Conservation (phyloP, 2,329 filamentous ascomycete species). For the Diaporthe sp. region DNA sequence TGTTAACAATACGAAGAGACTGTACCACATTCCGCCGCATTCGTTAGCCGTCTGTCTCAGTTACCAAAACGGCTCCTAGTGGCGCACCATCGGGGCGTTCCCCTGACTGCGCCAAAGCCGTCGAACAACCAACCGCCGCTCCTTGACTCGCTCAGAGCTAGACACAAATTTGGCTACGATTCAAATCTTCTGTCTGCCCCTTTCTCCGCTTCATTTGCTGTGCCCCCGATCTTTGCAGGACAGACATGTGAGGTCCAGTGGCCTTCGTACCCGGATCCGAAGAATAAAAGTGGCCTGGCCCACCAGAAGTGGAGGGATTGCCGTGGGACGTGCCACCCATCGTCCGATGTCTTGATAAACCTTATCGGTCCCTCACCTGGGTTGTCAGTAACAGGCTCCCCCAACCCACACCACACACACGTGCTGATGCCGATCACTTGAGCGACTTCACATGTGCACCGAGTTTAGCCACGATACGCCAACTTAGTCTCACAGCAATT, state of each 20-base stretch:
- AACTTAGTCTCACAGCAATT: background rate
- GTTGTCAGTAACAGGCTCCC: background rate
- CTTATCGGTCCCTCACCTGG: background rate
- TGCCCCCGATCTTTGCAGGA: background rate
- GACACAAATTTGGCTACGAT: background rate
- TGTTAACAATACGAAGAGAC: background rate
- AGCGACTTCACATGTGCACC: conserved; percentile 2
- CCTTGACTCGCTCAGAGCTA: conserved; percentile 1
- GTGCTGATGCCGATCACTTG: conserved; percentile 20
- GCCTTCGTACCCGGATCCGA: too few species aligned
- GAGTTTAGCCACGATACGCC: background rate
- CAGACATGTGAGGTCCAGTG: too few species aligned
- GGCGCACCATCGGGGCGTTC: too few species aligned
- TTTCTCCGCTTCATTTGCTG: background rate
- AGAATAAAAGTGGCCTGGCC: background rate
- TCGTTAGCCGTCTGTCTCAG: background rate
- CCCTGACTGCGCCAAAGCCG: background rate
- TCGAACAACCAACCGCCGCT: background rate
- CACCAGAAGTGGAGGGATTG: background rate
- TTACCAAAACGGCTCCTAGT: background rate
- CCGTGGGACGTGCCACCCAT: conserved; percentile 21
- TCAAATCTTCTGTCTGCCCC: background rate
- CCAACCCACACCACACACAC: conserved; percentile 25
- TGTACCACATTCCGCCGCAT: background rate
- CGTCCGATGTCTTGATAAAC: conserved; percentile 13